Evolutionary conservation across 1,284 basidiomycete genomes (phyloP).

Genomic region (Leccinum glutinopallens): DNA sequence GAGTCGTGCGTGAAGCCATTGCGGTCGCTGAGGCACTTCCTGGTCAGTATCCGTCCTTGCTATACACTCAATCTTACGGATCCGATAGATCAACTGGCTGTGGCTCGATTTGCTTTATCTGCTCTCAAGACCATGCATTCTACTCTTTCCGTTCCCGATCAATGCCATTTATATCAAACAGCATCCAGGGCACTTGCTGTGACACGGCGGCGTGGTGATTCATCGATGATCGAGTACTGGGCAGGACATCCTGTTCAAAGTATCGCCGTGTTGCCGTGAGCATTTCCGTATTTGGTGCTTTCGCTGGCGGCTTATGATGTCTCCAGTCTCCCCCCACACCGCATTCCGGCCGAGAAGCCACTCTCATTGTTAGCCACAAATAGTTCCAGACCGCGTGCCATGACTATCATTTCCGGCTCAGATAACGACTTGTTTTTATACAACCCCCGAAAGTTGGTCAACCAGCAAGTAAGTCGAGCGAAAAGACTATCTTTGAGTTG

Average conservation of each 20-base stretch:
- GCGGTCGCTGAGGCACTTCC: conserved; percentile 90
- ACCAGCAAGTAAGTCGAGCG: conserved; percentile 54
- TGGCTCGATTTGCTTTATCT: conserved; percentile 78
- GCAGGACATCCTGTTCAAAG: conserved; percentile 76
- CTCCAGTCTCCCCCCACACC: conserved; percentile 68
- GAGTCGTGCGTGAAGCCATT: conserved; percentile 88
- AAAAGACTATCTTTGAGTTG: conserved; percentile 6
- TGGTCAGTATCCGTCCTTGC: conserved; percentile 50
- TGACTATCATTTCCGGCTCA: conserved; percentile 52
- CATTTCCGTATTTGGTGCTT: conserved; percentile 21
- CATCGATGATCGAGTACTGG: conserved; percentile 79
- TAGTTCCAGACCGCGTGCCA: conserved; percentile 37
- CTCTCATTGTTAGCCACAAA: conserved; percentile 52
- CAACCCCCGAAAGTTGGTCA: conserved; percentile 71
- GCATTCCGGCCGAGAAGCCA: conserved; percentile 75
- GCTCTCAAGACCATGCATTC: conserved; percentile 70
- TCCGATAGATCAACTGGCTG: conserved; percentile 68
- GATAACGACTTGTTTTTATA: conserved; percentile 83
- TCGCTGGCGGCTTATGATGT: conserved; percentile 12
- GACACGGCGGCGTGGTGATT: conserved; percentile 75
- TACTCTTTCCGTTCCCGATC: conserved; percentile 71
- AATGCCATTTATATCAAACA: conserved; percentile 75
- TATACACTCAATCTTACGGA: conserved; percentile 18
- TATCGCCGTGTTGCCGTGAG: conserved; percentile 77
- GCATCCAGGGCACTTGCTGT: conserved; percentile 69